These are phyloP conservation scores for Scortechinia acanthostroma DNA, from an alignment of 2,329 filamentous ascomycete genomes.

Conservation along the genomic window DNA sequence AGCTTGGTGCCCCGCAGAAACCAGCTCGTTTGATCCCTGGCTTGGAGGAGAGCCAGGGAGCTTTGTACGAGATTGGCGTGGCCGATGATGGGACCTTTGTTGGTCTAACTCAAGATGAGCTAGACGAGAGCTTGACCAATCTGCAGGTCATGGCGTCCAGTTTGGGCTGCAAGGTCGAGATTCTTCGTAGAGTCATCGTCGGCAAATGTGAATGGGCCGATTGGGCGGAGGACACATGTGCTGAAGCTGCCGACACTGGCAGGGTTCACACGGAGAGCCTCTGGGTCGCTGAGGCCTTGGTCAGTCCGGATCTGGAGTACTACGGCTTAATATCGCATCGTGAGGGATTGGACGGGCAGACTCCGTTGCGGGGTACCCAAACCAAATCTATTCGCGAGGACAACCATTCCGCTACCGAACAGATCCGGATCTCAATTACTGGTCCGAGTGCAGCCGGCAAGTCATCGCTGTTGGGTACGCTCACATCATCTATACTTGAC, in stretches of 20 bases:
- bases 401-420: slow-evolving; percentile 52
- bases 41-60: slow-evolving; percentile 85
- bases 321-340: no score
- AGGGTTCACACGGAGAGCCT: slow-evolving; percentile 41
- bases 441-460: slow-evolving; percentile 89
- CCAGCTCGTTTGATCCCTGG: slow-evolving; percentile 63
- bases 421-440: slow-evolving; percentile 79
- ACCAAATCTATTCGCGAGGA: slow-evolving; percentile 18
- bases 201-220: slow-evolving; percentile 75
- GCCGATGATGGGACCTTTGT: slow-evolving; percentile 88
- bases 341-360: no score
- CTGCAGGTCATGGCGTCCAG: slow-evolving; percentile 86
- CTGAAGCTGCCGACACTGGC: slow-evolving; percentile 6
- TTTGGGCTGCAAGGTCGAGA: slow-evolving; percentile 76
- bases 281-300: slow-evolving; percentile 82
- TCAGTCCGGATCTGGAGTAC: slow-evolving; percentile 59
- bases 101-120: slow-evolving; percentile 80
- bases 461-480: slow-evolving; percentile 78
- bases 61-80: slow-evolving; percentile 92
- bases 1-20: slow-evolving; percentile 34
- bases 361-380: background rate
- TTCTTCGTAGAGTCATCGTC: slow-evolving; percentile 75
- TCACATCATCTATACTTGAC: slow-evolving; percentile 81
- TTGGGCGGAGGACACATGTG: slow-evolving; percentile 33
- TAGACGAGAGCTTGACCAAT: slow-evolving; percentile 83